Percentiles rank a stretch among this genome's conserved stretches.
phyloP scores from a whole-genome alignment of 2,329 filamentous ascomycete genomes.

The Gnomoniopsis sp. region DNA sequence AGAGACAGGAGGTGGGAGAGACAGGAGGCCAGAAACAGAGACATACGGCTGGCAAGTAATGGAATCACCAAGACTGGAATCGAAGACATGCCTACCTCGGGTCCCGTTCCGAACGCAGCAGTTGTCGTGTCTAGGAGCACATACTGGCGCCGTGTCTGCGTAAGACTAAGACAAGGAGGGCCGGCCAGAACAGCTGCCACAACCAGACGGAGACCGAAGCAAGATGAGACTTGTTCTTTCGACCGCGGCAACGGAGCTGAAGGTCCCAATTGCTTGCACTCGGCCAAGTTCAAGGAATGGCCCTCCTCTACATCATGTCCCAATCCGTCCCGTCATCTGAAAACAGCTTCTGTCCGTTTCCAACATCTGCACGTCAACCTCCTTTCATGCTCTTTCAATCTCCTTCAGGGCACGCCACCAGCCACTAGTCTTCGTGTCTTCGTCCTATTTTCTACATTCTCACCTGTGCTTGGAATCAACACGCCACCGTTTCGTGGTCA shows the following conservation, averaged over 20 bases:
- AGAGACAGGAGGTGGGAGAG: neutral
- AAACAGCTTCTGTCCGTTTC: neutral
- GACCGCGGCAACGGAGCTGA: neutral
- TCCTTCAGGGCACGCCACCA: neutral
- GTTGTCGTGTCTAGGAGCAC: neutral
- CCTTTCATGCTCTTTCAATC: neutral
- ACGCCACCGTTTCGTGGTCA: neutral
- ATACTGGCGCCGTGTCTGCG: neutral
- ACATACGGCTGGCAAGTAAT: neutral
- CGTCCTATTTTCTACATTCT: neutral
- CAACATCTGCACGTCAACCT: neutral
- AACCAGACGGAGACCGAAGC: neutral
- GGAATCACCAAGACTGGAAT: neutral
- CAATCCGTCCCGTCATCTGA: neutral
- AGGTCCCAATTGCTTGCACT: neutral
- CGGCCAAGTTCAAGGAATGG: neutral
- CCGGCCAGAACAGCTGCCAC: neutral
- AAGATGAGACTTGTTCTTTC: neutral
- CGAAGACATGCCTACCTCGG: neutral
- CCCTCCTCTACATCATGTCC: neutral
- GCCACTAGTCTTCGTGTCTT: neutral
- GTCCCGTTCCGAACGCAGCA: constrained; percentile 1
- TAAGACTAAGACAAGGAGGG: neutral
- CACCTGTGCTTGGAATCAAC: neutral
- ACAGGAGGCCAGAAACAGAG: neutral